Base-by-base conservation (phyloP, 257 asterid genomes). In the Fraxinus americana region DNA sequence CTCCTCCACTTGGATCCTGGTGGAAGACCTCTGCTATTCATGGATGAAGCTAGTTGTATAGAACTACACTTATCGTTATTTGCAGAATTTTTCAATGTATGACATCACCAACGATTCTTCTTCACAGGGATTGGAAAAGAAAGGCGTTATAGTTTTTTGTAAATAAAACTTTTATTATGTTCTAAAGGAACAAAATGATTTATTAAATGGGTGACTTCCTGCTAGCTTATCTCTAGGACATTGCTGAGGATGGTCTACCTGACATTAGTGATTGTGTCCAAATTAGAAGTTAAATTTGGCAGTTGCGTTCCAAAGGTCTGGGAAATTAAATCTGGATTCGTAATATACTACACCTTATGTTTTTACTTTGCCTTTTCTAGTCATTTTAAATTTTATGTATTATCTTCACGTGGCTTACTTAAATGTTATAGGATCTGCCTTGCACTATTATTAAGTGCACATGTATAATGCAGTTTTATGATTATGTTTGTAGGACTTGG, bases 401-500 rank as follows among this genome's bases (percentile, higher is more conserved):
- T 54, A 54, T 54, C 12, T 63, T 12, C 69, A 27, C 2, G 36
- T 19, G 23, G 69, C 69, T 73, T 54, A 16, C 29, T 19, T 19
- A n/a, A 57, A 10, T 36, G 38, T 50, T 41, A 29, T 27, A 70
- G 34, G 54, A 17, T 78, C 52, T 38, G 36, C 67, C n/a, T 41
- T 71, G 34, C 34, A 71, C 43, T 32, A 41, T 71, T 57, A 27
- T 71, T 6, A 71, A 29, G 75, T 41, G 30, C 36, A 38, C 17
- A 14, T n/a, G 48, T 30, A 35, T 75, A 59, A 52, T 69, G 23
- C 63, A 35, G 77, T 66, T 29, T 67, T 14, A 19, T 77, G 67
- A 50, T 57, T 74, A 29, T 78, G 27, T 79, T 61, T 85, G 82
- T 80, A 93, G 98, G 97, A 81, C 73, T 41, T 19, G 80, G 96